Base-by-base conservation (phyloP, 352 stramenopile species). In the Pythium aristosporum region DNA sequence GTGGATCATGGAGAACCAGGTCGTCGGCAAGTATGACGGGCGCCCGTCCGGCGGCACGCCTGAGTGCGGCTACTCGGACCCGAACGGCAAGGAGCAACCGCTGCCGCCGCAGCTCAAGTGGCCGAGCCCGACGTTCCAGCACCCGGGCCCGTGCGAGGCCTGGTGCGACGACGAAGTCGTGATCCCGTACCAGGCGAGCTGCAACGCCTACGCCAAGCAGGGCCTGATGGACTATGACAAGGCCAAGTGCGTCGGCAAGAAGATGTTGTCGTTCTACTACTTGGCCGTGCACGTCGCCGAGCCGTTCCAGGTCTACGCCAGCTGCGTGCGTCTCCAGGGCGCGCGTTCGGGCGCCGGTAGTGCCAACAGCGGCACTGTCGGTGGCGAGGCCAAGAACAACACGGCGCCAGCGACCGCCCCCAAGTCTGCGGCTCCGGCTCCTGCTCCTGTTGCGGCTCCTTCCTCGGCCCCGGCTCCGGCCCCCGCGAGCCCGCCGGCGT, bases 1-100 rank as follows among this genome's bases (percentile, higher is more conserved):
- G 18, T 61, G 54, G 54, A 61, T 61, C 54, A 61, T 44, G 54
- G 39, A 61, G 8, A 52, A 61, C 54, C 54, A 61, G 28, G 54
- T 52, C 20, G 42, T 48, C 5, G 41, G 36, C 41, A 13, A 39
- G 16, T 61, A 61, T 28, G 54, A 61, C 18, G 41, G 54, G 10
- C 54, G 54, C 12, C 54, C 54, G 18, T 37, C 54, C 2, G 54
- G 54, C 3, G 54, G 54, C 41, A 42, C 41, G 2, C 41, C 54
- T 2, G 41, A 61, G 54, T 61, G 54, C 28, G 54, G 54, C 16
- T 61, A 21, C 39, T 21, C 54, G 2, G 54, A 61, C 41, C 54
- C 54, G 54, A 61, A 61, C 54, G 54, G 54, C 42, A 50, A 49
- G 23, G 11, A n/a, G 37, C 53, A 60, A 23, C 53, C 53, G 39